Conservation (phyloP, 495 filamentous ascomycete genomes). For the Glarea lozoyensis region DNA sequence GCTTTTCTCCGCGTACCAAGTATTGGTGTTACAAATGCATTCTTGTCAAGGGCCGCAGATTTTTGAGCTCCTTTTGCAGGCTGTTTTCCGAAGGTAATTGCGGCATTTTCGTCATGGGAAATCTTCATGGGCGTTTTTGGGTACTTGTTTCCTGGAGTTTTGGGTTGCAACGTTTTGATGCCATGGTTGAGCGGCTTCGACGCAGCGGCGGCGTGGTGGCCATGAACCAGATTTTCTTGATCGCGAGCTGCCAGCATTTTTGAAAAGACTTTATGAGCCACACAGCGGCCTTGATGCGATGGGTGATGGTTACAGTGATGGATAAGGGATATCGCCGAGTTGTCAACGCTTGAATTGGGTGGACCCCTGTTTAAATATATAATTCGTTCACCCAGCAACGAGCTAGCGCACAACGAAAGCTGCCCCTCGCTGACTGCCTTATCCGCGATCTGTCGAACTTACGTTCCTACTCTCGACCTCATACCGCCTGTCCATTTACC, state of each 20-base stretch:
- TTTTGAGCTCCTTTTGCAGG: conserved; percentile 55
- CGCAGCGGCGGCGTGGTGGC: conserved; percentile 65
- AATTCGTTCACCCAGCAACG: too few relatives aligned
- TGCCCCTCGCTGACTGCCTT: too few relatives aligned
- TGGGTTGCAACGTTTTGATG: conserved; percentile 51
- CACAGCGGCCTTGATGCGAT: too few relatives aligned
- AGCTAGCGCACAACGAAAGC: too few relatives aligned
- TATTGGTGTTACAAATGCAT: conserved; percentile 73
- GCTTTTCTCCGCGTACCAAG: conserved; percentile 41
- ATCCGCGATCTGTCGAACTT: too few relatives aligned
- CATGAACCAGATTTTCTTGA: conserved; percentile 80
- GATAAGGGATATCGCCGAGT: too few relatives aligned
- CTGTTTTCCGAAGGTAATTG: conserved; percentile 53
- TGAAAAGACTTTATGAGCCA: too few relatives aligned
- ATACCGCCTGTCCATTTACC: too few relatives aligned
- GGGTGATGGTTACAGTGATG: conserved; percentile 14
- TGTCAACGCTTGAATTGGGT: too few relatives aligned
- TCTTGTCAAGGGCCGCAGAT: conserved; percentile 40
- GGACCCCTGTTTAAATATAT: too few relatives aligned
- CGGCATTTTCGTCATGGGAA: conserved; percentile 79
- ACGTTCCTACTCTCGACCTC: too few relatives aligned
- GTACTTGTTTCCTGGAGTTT: conserved; percentile 67
- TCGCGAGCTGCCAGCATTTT: conserved; percentile 74
- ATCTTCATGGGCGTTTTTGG: conserved; percentile 82
- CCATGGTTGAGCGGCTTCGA: conserved; percentile 70